A percentile compares a stretch with the other conserved stretches of the same genome.
Conservation (phyloP, 805 yeast genomes). For the Yamadazyma insecticola region DNA sequence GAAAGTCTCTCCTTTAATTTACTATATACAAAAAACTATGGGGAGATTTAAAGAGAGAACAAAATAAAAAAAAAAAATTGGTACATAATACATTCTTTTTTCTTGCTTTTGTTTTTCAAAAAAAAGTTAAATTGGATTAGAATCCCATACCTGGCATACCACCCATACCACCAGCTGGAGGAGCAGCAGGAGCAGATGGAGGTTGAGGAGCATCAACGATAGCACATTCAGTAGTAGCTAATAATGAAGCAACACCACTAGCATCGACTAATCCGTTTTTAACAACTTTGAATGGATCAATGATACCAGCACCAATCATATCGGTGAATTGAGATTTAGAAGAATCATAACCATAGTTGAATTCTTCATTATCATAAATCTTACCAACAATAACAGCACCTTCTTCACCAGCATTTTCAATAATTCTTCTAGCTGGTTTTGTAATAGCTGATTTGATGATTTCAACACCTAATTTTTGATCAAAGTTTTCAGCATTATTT, state of each 20-base stretch:
- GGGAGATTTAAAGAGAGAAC: no score
- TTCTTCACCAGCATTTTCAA: constrained; percentile 96
- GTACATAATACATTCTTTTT: no score
- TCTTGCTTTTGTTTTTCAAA: no score
- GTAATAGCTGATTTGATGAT: constrained; percentile 89
- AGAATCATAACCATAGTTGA: constrained; percentile 88
- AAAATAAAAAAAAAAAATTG: no score
- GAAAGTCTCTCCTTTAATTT: no score
- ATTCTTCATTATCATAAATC: constrained; percentile 62
- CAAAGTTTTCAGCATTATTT: constrained; percentile 73
- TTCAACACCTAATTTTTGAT: constrained; percentile 93
- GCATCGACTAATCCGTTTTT: constrained; percentile 95
- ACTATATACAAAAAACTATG: no score
- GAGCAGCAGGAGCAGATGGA: constrained; percentile 44
- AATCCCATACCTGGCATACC: constrained; percentile 31
- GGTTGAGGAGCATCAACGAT: constrained; percentile 94
- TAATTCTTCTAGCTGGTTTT: constrained; percentile 92
- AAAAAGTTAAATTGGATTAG: no score
- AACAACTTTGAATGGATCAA: constrained; percentile 97
- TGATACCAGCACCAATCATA: constrained; percentile 95
- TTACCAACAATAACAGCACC: constrained; percentile 96
- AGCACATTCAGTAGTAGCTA: constrained; percentile 98
- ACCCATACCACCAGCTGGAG: constrained; percentile 46
- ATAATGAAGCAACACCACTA: constrained; percentile 92
- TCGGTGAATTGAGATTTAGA: constrained; percentile 91